Percentiles rank a stretch among this genome's conserved stretches.
These are phyloP conservation scores for Fagus crenata DNA, from an alignment of 306 rosid genomes.

Conservation along the genomic window DNA sequence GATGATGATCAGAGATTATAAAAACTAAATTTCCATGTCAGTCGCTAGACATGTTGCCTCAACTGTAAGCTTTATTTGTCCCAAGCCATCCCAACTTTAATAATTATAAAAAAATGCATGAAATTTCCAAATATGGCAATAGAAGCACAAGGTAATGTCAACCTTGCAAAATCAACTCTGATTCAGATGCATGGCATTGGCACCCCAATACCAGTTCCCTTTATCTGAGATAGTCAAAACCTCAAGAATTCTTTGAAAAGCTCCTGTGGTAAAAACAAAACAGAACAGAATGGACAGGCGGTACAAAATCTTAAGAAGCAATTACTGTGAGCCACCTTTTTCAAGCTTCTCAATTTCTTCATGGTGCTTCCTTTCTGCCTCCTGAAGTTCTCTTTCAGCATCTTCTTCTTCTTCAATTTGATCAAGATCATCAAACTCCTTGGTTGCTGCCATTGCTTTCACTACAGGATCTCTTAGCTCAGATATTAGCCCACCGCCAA, in stretches of 20 bases:
- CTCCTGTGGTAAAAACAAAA: conserved; percentile 25
- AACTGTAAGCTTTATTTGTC: conserved; percentile 55
- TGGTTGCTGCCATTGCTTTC: conserved; percentile 87
- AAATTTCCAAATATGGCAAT: conserved; percentile 30
- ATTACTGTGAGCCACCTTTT: conserved; percentile 44
- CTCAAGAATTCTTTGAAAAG: conserved; percentile 36
- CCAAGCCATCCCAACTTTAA: conserved; percentile 30
- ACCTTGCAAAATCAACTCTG: conserved; percentile 35
- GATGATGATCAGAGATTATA: background rate
- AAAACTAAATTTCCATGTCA: conserved; percentile 8
- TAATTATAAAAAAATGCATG: conserved; percentile 22
- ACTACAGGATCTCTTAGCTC: conserved; percentile 86
- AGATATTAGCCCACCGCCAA: conserved; percentile 84
- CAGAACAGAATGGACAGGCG: conserved; percentile 14
- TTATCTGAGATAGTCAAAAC: conserved; percentile 23
- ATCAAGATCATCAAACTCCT: conserved; percentile 85
- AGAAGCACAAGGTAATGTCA: conserved; percentile 30
- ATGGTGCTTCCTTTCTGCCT: conserved; percentile 66
- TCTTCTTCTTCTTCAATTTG: conserved; percentile 81
- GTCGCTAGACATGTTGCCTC: conserved; percentile 25
- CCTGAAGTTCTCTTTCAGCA: conserved; percentile 66
- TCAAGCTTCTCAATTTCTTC: conserved; percentile 84
- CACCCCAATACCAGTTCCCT: conserved; percentile 31
- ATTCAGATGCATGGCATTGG: conserved; percentile 35
- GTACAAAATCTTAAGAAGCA: conserved; percentile 15